These are phyloP conservation scores for Aspergillus sp. DNA, from an alignment of 2,329 filamentous ascomycete species.

Conservation along the genomic window DNA sequence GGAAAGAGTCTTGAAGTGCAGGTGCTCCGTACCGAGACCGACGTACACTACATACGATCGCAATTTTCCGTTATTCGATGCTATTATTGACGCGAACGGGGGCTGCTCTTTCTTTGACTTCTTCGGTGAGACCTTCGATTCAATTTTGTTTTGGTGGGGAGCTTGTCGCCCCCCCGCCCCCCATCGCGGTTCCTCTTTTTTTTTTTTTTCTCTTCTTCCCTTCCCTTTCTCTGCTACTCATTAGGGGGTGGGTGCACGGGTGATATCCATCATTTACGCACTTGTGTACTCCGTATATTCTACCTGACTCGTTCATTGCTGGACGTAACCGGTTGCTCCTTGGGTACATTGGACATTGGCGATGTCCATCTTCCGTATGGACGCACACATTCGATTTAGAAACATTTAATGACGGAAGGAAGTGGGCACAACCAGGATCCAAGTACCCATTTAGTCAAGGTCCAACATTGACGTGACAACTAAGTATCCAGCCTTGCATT, in stretches of 20 bases:
- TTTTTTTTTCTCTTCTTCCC: too few species aligned
- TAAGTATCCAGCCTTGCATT: neutral
- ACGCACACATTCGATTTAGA: neutral
- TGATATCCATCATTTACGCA: neutral
- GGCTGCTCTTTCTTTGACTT: neutral
- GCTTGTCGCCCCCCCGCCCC: too few species aligned
- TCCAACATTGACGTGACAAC: neutral
- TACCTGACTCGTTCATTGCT: too few species aligned
- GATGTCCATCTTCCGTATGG: neutral
- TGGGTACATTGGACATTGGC: neutral
- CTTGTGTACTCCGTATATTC: too few species aligned
- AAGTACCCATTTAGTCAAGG: neutral
- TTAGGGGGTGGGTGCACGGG: neutral
- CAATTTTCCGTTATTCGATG: slow-evolving; percentile 19
- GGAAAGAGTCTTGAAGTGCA: slow-evolving; percentile 22
- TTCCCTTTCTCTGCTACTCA: too few species aligned
- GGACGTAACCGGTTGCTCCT: neutral
- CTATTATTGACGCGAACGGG: neutral
- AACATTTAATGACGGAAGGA: neutral
- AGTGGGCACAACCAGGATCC: neutral
- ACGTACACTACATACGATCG: slow-evolving; percentile 18
- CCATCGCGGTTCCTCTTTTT: too few species aligned
- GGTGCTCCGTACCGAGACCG: too few species aligned
- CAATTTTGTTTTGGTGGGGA: too few species aligned
- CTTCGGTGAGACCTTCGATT: neutral